These are phyloP conservation scores for Orobanche coerulescens DNA, from an alignment of 257 asterid species.

Conservation along the genomic window DNA sequence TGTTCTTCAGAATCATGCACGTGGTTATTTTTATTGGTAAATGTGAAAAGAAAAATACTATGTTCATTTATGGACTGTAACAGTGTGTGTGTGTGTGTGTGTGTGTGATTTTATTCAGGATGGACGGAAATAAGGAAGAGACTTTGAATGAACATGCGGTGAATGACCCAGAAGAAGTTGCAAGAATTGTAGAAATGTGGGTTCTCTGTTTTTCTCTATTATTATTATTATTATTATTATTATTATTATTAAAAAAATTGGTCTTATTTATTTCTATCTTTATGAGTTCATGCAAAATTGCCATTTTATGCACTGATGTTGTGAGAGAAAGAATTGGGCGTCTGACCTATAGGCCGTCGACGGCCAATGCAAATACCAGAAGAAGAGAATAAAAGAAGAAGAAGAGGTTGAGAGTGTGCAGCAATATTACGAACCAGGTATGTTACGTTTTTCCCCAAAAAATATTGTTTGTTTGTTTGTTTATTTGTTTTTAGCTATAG, in stretches of 20 bases:
- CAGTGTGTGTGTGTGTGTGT: too few relatives aligned
- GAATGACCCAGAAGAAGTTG: slow-evolving; percentile 82
- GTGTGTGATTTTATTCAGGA: slow-evolving; percentile 31
- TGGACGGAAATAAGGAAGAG: slow-evolving; percentile 36
- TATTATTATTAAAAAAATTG: too few relatives aligned
- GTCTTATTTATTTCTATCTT: not conserved
- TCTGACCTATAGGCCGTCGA: too few relatives aligned
- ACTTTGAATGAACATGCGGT: slow-evolving; percentile 61
- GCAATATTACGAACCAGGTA: too few relatives aligned
- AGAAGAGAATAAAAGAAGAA: too few relatives aligned
- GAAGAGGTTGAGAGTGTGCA: too few relatives aligned
- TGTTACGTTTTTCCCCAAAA: too few relatives aligned
- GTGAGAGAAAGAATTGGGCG: too few relatives aligned
- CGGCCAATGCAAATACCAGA: too few relatives aligned
- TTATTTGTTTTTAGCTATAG: too few relatives aligned
- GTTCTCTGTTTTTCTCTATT: slow-evolving; percentile 21
- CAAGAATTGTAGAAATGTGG: slow-evolving; percentile 69
- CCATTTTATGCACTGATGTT: slow-evolving; percentile 14
- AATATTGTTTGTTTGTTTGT: too few relatives aligned
- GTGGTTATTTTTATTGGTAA: not conserved
- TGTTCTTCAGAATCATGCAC: slow-evolving; percentile 14
- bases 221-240: too few relatives aligned
- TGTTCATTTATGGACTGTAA: not conserved
- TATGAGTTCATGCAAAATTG: not conserved
- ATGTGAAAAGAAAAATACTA: not conserved